Conservation (phyloP, 2,329 filamentous ascomycete genomes). For the Penicillium janthinellum region DNA sequence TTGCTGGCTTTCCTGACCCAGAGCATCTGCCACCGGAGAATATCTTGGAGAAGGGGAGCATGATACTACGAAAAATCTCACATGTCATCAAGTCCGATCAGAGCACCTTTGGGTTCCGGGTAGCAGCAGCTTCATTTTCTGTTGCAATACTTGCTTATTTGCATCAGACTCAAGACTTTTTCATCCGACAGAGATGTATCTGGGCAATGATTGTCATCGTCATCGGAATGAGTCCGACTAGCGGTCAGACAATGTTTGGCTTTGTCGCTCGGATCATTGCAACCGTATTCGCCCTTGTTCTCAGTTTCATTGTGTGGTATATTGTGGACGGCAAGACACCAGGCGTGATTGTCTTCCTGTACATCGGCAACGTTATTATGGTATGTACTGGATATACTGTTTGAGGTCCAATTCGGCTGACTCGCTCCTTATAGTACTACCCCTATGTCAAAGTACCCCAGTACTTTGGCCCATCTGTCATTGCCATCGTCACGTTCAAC, state of each 20-base stretch:
- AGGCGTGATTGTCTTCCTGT: slow-evolving; percentile 69
- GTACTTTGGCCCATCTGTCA: slow-evolving; percentile 62
- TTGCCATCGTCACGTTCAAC: slow-evolving; percentile 61
- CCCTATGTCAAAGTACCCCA: slow-evolving; percentile 68
- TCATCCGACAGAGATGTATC: slow-evolving; percentile 66
- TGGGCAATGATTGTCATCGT: slow-evolving; percentile 77
- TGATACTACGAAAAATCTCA: slow-evolving; percentile 58
- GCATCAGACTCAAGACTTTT: slow-evolving; percentile 64
- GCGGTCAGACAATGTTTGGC: slow-evolving; percentile 69
- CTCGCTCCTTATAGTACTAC: slow-evolving; percentile 51
- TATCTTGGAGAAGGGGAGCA: slow-evolving; percentile 62
- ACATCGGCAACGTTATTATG: slow-evolving; percentile 63
- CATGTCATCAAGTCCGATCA: slow-evolving; percentile 63
- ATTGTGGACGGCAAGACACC: slow-evolving; percentile 64
- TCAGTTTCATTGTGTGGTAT: slow-evolving; percentile 69
- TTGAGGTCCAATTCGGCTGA: background rate
- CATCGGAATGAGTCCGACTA: slow-evolving; percentile 67
- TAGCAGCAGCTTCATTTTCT: slow-evolving; percentile 70
- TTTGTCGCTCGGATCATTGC: slow-evolving; percentile 66
- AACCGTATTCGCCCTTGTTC: slow-evolving; percentile 63
- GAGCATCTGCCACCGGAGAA: slow-evolving; percentile 70
- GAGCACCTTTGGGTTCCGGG: slow-evolving; percentile 70
- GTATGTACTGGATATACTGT: slow-evolving; percentile 16
- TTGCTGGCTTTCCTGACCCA: slow-evolving; percentile 53
- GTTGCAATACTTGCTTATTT: slow-evolving; percentile 69